These are phyloP conservation scores for Candida awuae DNA, from an alignment of 805 yeast species.

Conservation along the genomic window DNA sequence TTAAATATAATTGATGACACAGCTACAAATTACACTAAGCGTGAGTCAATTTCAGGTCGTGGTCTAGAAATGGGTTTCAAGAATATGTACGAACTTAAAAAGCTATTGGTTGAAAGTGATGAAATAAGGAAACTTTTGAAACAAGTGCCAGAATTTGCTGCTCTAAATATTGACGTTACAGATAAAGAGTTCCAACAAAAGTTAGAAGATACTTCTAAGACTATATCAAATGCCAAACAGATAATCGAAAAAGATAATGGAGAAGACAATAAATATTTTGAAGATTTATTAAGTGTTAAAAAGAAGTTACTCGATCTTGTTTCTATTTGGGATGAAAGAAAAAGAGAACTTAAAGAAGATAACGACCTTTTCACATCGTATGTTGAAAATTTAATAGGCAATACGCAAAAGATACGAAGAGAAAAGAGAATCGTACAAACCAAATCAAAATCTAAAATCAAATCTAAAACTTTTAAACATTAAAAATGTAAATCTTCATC, in stretches of 20 bases:
- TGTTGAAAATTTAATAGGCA: slow-evolving; percentile 84
- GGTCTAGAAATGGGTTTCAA: slow-evolving; percentile 20
- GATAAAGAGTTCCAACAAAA: slow-evolving; percentile 24
- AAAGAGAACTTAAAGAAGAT: slow-evolving; percentile 47
- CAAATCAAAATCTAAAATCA: neutral
- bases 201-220: slow-evolving; percentile 17
- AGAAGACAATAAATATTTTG: slow-evolving; percentile 32
- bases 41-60: neutral
- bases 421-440: slow-evolving; percentile 8
- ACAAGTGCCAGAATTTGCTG: slow-evolving; percentile 30
- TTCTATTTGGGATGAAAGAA: slow-evolving; percentile 44
- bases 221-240: slow-evolving; percentile 9
- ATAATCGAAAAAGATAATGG: slow-evolving; percentile 19
- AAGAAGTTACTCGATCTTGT: slow-evolving; percentile 26
- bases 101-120: neutral
- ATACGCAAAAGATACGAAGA: slow-evolving; percentile 72
- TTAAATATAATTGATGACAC: slow-evolving; percentile 69
- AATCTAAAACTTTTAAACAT: neutral
- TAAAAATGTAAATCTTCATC: slow-evolving; percentile 12
- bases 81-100: slow-evolving; percentile 9
- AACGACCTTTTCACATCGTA: slow-evolving; percentile 76
- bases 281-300: slow-evolving; percentile 32
- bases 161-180: slow-evolving; percentile 7
- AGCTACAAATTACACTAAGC: too few relatives aligned
- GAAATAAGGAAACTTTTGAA: slow-evolving; percentile 8